Base-by-base conservation (phyloP, 331 rosid species). In the Ulmus americana region DNA sequence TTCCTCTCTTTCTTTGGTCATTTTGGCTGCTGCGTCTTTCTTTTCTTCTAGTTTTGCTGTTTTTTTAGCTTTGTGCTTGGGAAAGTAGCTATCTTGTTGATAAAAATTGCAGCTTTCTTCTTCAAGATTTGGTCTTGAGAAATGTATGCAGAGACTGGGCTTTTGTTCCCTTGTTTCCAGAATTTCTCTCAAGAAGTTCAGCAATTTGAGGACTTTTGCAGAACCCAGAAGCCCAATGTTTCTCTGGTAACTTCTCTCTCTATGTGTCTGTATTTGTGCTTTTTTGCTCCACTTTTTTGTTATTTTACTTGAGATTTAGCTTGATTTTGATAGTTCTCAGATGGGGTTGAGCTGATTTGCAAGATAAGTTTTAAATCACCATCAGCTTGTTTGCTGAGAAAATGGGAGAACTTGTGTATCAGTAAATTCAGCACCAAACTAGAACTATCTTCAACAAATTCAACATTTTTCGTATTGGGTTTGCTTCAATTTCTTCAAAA, bases 171-270 rank as follows among this genome's bases (percentile, higher is more conserved):
- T 38, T 86, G 79, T 67, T 79, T 81, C 52, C 90, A 82, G 79
- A 82, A 78, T 59, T 76, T 79, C 81, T 86, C 95, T 69, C 87
- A 78, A 68, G 95, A 84, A 40, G 84, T 84, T 79, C 99, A 85
- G 51, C 99, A 87, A 47, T 86, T 84, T 57, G 97, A 94, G 73
- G 99, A 90, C 40, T 87, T 87, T 70, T 87, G 85, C 83, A 83
- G 70, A 75, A 64, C 69, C 79, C 87, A 81, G 15, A 84, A 81
- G 77, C 65, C 48, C 65, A 77, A 55, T 85, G 89, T 71, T 77
- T 80, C 83, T 59, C 54, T 83, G 92, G 97, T 90, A 73, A 12
- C 5, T 41, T 10, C 62, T 58, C 28, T 63, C 64, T 61, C 2
- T 59, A 38, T 39, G 14, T 40, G 11, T 70, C 22, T 13, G 4